Evolutionary conservation across 257 asterid genomes (phyloP).

Genomic region (Nicotiana tomentosiformis): DNA sequence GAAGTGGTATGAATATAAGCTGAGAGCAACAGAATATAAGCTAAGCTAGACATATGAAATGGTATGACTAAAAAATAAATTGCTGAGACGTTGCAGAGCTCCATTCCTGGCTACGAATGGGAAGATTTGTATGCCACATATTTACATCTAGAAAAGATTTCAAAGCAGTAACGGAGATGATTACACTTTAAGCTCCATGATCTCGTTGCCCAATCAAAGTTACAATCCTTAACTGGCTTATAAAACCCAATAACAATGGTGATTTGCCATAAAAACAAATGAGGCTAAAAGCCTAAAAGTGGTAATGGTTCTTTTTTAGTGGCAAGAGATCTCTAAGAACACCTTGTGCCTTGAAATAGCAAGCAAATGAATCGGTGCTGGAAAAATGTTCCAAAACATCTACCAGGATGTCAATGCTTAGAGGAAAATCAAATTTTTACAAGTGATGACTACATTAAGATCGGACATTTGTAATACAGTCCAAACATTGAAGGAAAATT

Average conservation of each 20-base stretch:
- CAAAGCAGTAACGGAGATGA: no score
- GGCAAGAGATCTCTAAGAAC: neutral
- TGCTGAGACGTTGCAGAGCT: neutral
- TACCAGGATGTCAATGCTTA: neutral
- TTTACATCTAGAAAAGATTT: neutral
- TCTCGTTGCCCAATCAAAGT: neutral
- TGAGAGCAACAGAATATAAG: neutral
- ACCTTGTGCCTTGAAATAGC: neutral
- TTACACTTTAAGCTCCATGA: neutral
- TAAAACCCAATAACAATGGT: neutral
- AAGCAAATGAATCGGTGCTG: neutral
- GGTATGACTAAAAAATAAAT: neutral
- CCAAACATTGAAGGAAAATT: neutral
- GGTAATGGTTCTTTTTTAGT: neutral
- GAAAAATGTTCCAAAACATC: neutral
- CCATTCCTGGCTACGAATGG: neutral
- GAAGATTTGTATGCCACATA: neutral
- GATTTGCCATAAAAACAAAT: neutral
- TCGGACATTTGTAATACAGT: neutral
- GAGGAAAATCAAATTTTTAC: neutral
- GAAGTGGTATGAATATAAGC: no score
- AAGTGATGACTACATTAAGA: neutral
- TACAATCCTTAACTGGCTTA: neutral
- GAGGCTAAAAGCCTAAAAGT: neutral
- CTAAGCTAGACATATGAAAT: neutral